Conservation (phyloP, 2,329 filamentous ascomycete species). For the Sclerotinia glacialis region DNA sequence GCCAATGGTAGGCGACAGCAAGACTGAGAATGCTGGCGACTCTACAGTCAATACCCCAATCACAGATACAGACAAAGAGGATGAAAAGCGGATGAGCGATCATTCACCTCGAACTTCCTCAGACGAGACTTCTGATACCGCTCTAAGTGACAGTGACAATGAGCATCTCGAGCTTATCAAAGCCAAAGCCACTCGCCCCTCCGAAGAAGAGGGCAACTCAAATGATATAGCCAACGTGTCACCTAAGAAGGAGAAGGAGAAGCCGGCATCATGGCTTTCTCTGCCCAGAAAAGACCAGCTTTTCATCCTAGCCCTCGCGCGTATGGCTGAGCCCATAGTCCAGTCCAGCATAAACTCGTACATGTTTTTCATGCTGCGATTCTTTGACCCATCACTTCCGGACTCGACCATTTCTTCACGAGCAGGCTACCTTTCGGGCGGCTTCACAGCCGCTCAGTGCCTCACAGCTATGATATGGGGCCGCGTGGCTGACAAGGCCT, state of each 20-base stretch:
- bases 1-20: not conserved
- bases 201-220: not conserved
- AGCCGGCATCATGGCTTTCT: not conserved
- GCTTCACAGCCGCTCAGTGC: slow-evolving; percentile 1
- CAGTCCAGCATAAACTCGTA: slow-evolving; percentile 10
- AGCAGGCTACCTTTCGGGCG: not conserved
- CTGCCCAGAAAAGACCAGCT: slow-evolving; percentile 4
- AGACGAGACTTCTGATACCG: not conserved
- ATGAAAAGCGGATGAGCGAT: not conserved
- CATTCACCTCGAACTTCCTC: not conserved
- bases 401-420: not conserved
- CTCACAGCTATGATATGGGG: slow-evolving; percentile 8
- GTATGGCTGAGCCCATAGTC: slow-evolving; percentile 10
- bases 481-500: not conserved
- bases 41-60: slow-evolving; percentile 1
- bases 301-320: not conserved
- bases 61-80: not conserved
- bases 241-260: not conserved
- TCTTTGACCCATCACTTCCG: not conserved
- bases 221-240: not conserved
- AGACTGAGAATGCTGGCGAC: not conserved
- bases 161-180: not conserved
- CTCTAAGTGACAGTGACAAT: not conserved
- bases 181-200: not conserved
- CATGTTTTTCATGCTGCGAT: slow-evolving; percentile 9